These are phyloP conservation scores for Trichosanthes cucumerina DNA, from an alignment of 306 rosid species.

Conservation along the genomic window DNA sequence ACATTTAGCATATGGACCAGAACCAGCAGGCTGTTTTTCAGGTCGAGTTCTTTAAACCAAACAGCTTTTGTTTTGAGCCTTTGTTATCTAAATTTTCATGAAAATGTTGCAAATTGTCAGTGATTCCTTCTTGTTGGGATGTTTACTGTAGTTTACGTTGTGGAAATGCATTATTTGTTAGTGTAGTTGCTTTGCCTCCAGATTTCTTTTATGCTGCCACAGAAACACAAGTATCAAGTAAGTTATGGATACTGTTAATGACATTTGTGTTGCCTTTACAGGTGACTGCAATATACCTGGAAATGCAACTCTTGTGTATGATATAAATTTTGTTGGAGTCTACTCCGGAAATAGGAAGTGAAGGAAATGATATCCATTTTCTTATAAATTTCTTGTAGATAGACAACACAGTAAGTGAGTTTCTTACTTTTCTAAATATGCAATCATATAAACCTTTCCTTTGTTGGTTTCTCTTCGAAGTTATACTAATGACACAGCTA, in stretches of 20 bases:
- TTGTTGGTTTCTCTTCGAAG: neutral
- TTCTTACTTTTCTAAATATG: constrained; percentile 2
- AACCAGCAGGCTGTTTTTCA: constrained; percentile 95
- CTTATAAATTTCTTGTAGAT: neutral
- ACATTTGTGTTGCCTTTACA: constrained; percentile 19
- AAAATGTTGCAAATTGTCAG: neutral
- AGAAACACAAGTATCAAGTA: neutral
- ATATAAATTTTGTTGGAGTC: constrained; percentile 55
- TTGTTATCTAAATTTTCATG: neutral
- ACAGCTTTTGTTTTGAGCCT: neutral
- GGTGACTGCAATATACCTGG: constrained; percentile 97
- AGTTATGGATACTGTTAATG: constrained; percentile 15
- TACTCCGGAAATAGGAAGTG: constrained; percentile 73
- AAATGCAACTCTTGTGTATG: constrained; percentile 83
- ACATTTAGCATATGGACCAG: constrained; percentile 87
- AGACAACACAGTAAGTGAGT: constrained; percentile 30
- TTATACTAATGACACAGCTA: neutral
- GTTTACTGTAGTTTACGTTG: neutral
- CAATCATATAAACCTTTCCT: neutral
- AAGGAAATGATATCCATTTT: constrained; percentile 15
- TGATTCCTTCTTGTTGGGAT: neutral
- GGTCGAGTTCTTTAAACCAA: constrained; percentile 33
- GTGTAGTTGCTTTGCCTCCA: neutral
- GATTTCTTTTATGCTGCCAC: neutral
- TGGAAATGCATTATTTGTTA: neutral